phyloP scores from a whole-genome alignment of 306 rosid species.

The Dryas drummondii region DNA sequence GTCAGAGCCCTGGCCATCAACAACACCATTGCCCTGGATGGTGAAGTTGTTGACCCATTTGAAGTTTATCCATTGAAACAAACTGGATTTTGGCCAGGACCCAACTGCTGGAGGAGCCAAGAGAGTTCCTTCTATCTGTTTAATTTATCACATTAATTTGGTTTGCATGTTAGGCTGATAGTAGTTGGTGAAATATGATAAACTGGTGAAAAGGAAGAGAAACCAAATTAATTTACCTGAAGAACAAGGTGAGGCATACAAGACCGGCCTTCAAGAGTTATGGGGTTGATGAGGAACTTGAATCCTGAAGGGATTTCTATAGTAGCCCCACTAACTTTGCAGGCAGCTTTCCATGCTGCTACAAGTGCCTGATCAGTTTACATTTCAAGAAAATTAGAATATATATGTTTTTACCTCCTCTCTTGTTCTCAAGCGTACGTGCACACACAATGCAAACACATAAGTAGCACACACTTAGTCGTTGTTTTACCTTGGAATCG shows the following conservation, averaged over 20 bases:
- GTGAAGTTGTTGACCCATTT: slow-evolving; percentile 79
- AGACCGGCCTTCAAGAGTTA: slow-evolving; percentile 73
- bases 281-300: slow-evolving; percentile 62
- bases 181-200: background rate
- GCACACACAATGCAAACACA: slow-evolving; percentile 6
- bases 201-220: slow-evolving; percentile 7
- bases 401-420: background rate
- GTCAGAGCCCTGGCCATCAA: slow-evolving; percentile 77
- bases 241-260: slow-evolving; percentile 76
- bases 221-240: slow-evolving; percentile 48
- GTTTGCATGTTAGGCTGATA: background rate
- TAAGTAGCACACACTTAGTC: background rate
- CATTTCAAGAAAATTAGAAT: slow-evolving; percentile 8
- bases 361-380: slow-evolving; percentile 56
- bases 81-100: slow-evolving; percentile 72
- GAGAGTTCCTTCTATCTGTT: slow-evolving; percentile 83
- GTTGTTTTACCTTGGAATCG: slow-evolving; percentile 65
- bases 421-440: background rate
- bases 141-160: slow-evolving; percentile 18
- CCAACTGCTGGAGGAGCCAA: slow-evolving; percentile 66
- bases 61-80: slow-evolving; percentile 85
- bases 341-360: slow-evolving; percentile 85
- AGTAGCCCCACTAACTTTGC: slow-evolving; percentile 61
- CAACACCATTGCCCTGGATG: slow-evolving; percentile 71
- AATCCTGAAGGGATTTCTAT: slow-evolving; percentile 58